Evolutionary conservation across 2,329 filamentous ascomycete species (phyloP).

Genomic region (Fusarium paranaense): DNA sequence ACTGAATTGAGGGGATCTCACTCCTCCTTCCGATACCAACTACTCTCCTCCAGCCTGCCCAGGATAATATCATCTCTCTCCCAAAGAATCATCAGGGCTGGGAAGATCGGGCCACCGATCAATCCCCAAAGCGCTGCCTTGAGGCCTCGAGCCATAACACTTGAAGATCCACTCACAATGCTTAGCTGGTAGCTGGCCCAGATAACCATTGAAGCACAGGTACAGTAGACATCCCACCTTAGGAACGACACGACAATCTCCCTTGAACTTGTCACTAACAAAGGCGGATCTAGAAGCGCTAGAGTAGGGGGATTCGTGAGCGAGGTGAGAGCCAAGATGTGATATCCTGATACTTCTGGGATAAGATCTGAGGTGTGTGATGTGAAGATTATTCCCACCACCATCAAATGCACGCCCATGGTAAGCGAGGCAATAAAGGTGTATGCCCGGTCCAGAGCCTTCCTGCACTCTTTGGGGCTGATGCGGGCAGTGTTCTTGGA

Average conservation of each 20-base stretch:
- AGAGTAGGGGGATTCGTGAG: slow-evolving; percentile 25
- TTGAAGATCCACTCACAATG: neutral
- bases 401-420: slow-evolving; percentile 6
- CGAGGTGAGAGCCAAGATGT: slow-evolving; percentile 30
- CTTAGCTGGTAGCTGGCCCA: slow-evolving; percentile 31
- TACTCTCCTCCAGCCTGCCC: neutral
- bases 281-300: slow-evolving; percentile 16
- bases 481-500: neutral
- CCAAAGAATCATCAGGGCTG: slow-evolving; percentile 32
- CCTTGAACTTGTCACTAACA: slow-evolving; percentile 10
- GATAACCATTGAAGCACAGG: slow-evolving; percentile 26
- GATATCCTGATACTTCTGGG: slow-evolving; percentile 10
- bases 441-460: slow-evolving; percentile 11
- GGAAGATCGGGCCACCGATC: slow-evolving; percentile 31
- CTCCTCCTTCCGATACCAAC: slow-evolving; percentile 2
- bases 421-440: slow-evolving; percentile 14
- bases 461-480: neutral
- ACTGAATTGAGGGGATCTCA: neutral
- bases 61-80: slow-evolving; percentile 24
- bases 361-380: neutral
- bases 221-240: slow-evolving; percentile 39
- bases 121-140: slow-evolving; percentile 2
- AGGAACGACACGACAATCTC: slow-evolving; percentile 35
- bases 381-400: slow-evolving; percentile 15
- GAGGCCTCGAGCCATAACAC: neutral